Evolutionary conservation across 2,329 filamentous ascomycete genomes (phyloP).

Genomic region (Nemania abortiva): DNA sequence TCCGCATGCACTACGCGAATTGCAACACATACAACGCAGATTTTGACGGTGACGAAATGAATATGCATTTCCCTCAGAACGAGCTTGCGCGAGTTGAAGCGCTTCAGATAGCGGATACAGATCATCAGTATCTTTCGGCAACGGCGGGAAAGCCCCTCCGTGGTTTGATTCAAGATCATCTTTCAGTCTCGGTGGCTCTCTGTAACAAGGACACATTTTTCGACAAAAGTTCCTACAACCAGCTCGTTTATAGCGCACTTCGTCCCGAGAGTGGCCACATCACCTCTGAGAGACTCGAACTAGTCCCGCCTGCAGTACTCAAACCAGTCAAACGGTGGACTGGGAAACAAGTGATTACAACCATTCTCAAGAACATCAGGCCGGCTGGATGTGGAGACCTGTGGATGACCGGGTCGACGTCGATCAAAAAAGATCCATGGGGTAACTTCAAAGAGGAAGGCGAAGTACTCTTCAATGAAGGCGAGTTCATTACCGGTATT

Average conservation of each 20-base stretch:
- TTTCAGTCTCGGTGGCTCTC: constrained; percentile 91
- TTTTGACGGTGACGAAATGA: constrained; percentile 99
- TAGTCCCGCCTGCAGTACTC: constrained; percentile 82
- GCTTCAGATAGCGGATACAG: constrained; percentile 91
- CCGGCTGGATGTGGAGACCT: constrained; percentile 81
- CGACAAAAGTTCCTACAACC: constrained; percentile 86
- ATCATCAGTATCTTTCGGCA: constrained; percentile 95
- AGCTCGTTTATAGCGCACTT: constrained; percentile 90
- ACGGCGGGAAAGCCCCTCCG: constrained; percentile 93
- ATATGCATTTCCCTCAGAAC: constrained; percentile 99
- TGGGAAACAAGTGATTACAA: constrained; percentile 95
- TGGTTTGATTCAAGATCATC: constrained; percentile 98
- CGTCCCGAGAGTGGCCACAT: constrained; percentile 93
- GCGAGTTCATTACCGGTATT: constrained; percentile 89
- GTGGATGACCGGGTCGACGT: constrained; percentile 82
- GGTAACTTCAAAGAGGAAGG: constrained; percentile 80
- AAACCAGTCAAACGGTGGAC: constrained; percentile 90
- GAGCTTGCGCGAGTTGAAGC: constrained; percentile 94
- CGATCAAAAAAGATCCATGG: constrained; percentile 85
- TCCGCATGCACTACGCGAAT: constrained; percentile 99
- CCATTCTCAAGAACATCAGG: constrained; percentile 90
- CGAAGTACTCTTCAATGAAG: constrained; percentile 83
- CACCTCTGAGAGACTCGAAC: constrained; percentile 81
- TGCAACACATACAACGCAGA: constrained; percentile 99
- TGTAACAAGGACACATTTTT: constrained; percentile 95